Evolutionary conservation across 306 rosid species (phyloP), one percentile per base, ranked within the genome.

Genomic region (Cercis canadensis): DNA sequence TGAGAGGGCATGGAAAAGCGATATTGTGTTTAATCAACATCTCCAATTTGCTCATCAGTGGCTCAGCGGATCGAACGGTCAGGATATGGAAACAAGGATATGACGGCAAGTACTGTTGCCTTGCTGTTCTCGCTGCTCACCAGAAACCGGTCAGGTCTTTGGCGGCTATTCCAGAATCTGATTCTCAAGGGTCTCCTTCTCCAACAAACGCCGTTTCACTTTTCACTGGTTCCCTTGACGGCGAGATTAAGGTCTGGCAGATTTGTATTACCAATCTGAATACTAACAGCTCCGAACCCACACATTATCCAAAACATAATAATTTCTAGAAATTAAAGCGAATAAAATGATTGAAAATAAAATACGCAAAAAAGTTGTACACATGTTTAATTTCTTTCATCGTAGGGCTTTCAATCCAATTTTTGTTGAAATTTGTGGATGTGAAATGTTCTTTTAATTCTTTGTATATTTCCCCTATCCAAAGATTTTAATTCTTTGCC

Each of bases 61-160:
- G 98, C 40, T 90, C 98, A 0, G 97, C 96, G 0, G 98, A 94
- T 86, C 78, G 90, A 65, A 89, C 98, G 79, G 87, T 94, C 14
- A 89, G 98, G 75, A 66, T 94, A 62, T 94, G 98, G 98, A 84
- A 53, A 57, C 89, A 92, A 0, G 84, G 66, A 0, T 51, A 0
- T 2, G 88, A 80, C 24, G 97, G 92, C 10, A 67, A 57, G 12
- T 94, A 71, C 36, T 74, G 79, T 6, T 94, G 97, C 43, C 62
- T 90, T 50, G 75, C 83, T 3, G 85, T 87, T 11, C 72, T 94
- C 62, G 83, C 60, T 4, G 98, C 97, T 7, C 95, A 84, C 64
- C 62, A 43, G 66, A 87, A 85, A 71, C 88, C 98, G 49, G 96
- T 94, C 12, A 90, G 86, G 58, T 86, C 95, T 47, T 70, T 90